phyloP scores from a whole-genome alignment of 2,329 filamentous ascomycete genomes.

The Trichoderma oligosporum region DNA sequence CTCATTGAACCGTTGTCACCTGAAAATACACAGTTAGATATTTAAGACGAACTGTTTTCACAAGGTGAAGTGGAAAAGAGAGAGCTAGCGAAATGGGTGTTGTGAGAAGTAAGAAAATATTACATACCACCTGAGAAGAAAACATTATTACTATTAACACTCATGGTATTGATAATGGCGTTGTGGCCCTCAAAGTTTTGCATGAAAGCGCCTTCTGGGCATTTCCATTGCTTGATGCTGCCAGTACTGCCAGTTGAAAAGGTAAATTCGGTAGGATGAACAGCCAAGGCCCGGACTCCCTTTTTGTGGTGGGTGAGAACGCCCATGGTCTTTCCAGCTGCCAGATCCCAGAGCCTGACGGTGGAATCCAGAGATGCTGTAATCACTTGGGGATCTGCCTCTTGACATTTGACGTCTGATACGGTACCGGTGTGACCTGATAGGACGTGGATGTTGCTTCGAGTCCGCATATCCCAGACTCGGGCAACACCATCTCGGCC shows the following conservation, averaged over 20 bases:
- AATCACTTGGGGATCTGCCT: constrained; percentile 94
- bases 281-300: constrained; percentile 78
- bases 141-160: constrained; percentile 92
- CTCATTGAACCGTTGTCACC: constrained; percentile 91
- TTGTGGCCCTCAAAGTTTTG: constrained; percentile 98
- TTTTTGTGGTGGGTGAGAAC: constrained; percentile 98
- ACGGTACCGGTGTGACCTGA: constrained; percentile 88
- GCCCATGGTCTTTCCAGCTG: constrained; percentile 92
- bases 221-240: constrained; percentile 99
- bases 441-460: constrained; percentile 92
- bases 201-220: constrained; percentile 96
- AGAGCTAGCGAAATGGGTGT: neutral
- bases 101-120: neutral
- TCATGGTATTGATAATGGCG: constrained; percentile 88
- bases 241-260: constrained; percentile 90
- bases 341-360: constrained; percentile 90
- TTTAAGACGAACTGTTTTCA: neutral
- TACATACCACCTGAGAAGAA: constrained; percentile 75
- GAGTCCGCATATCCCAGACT: constrained; percentile 97
- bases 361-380: constrained; percentile 89
- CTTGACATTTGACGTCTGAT: constrained; percentile 84
- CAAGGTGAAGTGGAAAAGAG: neutral
- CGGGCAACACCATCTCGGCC: constrained; percentile 90
- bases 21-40: constrained; percentile 21
- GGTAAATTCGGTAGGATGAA: constrained; percentile 90